phyloP scores from a whole-genome alignment of 2,329 filamentous ascomycete species.

The Cordyceps cicadae region DNA sequence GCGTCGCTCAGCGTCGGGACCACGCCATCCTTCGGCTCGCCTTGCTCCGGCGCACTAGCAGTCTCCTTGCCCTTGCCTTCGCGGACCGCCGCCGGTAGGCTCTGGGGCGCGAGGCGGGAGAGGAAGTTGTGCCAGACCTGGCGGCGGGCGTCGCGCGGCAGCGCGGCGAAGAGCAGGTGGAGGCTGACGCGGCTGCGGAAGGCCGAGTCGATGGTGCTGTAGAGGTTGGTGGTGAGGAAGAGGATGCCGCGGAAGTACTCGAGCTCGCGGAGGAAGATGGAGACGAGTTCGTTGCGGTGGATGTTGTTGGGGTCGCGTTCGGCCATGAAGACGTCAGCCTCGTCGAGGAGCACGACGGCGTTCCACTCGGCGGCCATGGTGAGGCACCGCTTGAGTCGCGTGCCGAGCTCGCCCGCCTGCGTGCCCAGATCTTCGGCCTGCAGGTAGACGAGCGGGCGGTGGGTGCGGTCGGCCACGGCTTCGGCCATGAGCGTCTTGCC shows the following conservation, averaged over 20 bases:
- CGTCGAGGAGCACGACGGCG: conserved; percentile 43
- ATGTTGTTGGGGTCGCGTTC: conserved; percentile 37
- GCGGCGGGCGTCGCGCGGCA: conserved; percentile 29
- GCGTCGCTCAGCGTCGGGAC: conserved; percentile 20
- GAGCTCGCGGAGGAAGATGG: conserved; percentile 38
- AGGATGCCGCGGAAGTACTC: conserved; percentile 38
- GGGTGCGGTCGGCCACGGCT: conserved; percentile 33
- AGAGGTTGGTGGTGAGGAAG: conserved; percentile 37
- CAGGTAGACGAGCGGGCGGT: conserved; percentile 37
- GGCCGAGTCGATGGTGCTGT: conserved; percentile 34
- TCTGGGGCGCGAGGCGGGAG: conserved; percentile 22
- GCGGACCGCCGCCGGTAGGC: not conserved
- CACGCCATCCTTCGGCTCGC: not conserved
- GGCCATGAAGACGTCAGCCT: conserved; percentile 46
- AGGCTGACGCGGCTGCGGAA: conserved; percentile 39
- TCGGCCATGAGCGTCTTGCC: conserved; percentile 40
- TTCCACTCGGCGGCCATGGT: conserved; percentile 41
- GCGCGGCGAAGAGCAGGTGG: conserved; percentile 36
- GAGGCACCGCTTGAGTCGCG: conserved; percentile 39
- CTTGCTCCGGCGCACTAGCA: not conserved
- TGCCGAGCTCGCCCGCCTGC: conserved; percentile 34
- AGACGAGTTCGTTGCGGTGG: conserved; percentile 39
- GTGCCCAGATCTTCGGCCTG: conserved; percentile 41
- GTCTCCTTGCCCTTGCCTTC: conserved; percentile 5
- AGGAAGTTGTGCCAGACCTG: conserved; percentile 41